Base-by-base conservation (phyloP, 2,329 filamentous ascomycete species). In the Paecilomyces sp. region DNA sequence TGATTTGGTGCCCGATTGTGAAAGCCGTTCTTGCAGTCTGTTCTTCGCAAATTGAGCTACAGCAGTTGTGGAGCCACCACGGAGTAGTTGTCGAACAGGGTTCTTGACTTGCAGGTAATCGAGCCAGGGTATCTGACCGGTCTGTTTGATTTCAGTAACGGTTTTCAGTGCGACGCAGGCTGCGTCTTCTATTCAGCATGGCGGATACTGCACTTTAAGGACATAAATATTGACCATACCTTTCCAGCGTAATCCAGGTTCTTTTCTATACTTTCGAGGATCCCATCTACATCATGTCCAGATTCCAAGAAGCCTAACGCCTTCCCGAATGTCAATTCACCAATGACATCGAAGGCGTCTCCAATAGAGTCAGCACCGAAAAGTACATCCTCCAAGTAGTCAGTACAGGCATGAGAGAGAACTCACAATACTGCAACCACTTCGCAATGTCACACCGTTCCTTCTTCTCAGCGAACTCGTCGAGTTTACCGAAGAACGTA, bases 51-150 rank as follows among this genome's bases (percentile, higher is more conserved):
- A 69, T 4, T 60, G 62, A 18, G 66, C 67, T 13, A 66, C 62
- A 6, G 67, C 63, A 3, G 60, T 62, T 3, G 64, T 68, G 13
- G 65, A 65, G 1, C 61, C 65, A 12, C 62, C 62, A 36, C 57
- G 47, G 18, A 65, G 50, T 5, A 68, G 34, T 24, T 61, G 59
- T 55, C 60, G 64, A 8, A 71, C 60, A 2, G 70, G 69, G 52
- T 74, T 74, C 58, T 74, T 74, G n/a, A 65, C 65, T 52, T 70
- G 65, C n/a, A 75, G 1, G 22, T 70, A 64, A 59, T 75, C 72
- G 15, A 76, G 60, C 70, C 71, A 73, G 7, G 72, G 73, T 58
- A 75, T 72, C 58, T 75, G 72, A 3, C 69, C 68, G 24, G 70
- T 63, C 57, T 68, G 50, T 3, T 12, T n/a, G 6, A 11, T 33